phyloP scores from a whole-genome alignment of 306 rosid species.

The Pyrus bretschneideri region DNA sequence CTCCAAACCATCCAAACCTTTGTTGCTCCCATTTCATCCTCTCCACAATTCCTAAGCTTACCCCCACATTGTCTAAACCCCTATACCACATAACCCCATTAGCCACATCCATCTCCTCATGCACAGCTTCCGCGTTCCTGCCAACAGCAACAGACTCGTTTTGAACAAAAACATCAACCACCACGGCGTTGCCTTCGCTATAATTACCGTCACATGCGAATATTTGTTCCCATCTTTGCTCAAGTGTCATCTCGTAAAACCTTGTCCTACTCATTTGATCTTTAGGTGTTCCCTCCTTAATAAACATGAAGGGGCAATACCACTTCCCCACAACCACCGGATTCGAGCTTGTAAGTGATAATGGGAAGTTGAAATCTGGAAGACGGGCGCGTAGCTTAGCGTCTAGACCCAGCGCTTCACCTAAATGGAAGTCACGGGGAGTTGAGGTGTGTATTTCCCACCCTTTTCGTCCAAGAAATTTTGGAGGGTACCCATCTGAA shows the following conservation, averaged over 20 bases:
- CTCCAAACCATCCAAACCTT: slow-evolving; percentile 32
- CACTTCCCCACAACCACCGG: slow-evolving; percentile 29
- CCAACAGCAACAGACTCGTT: slow-evolving; percentile 27
- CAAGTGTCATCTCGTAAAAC: slow-evolving; percentile 52
- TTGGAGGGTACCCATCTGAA: slow-evolving; percentile 26
- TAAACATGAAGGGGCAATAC: slow-evolving; percentile 57
- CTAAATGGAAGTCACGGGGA: slow-evolving; percentile 11
- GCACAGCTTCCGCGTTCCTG: slow-evolving; percentile 25
- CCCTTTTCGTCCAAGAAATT: slow-evolving; percentile 11
- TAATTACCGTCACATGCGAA: slow-evolving; percentile 1
- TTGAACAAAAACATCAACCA: slow-evolving; percentile 7
- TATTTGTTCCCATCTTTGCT: slow-evolving; percentile 36
- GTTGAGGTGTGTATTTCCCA: slow-evolving; percentile 4
- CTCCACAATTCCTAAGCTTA: slow-evolving; percentile 43
- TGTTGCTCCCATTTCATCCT: slow-evolving; percentile 51
- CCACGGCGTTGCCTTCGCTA: background rate
- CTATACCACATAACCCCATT: slow-evolving; percentile 41
- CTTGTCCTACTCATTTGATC: slow-evolving; percentile 36
- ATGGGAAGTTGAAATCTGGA: slow-evolving; percentile 21
- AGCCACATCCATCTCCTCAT: slow-evolving; percentile 6
- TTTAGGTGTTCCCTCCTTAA: slow-evolving; percentile 48
- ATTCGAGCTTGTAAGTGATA: background rate
- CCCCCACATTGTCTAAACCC: slow-evolving; percentile 31
- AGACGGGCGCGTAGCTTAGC: slow-evolving; percentile 5
- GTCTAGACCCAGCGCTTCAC: slow-evolving; percentile 28